Percentiles rank a stretch among this genome's conserved stretches.
phyloP scores from a whole-genome alignment of 2,329 filamentous ascomycete genomes.

The Xylariaceae sp. region DNA sequence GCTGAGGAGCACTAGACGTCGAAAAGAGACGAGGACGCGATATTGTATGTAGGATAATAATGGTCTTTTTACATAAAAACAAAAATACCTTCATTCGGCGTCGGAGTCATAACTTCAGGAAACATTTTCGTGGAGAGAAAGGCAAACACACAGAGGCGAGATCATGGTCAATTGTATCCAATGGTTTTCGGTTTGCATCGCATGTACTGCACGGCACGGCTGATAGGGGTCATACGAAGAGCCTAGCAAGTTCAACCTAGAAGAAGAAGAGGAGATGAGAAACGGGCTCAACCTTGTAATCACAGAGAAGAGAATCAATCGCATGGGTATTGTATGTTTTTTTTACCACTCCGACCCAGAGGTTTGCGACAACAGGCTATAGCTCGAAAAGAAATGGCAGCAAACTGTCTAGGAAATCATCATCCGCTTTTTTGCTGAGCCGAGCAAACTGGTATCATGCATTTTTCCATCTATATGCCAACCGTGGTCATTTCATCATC shows the following conservation, averaged over 20 bases:
- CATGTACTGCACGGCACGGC: conserved; percentile 3
- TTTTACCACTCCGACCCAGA: conserved; percentile 3
- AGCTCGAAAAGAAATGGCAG: conserved; percentile 22
- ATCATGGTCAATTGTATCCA: not conserved
- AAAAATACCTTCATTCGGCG: too few relatives aligned
- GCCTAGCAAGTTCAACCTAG: conserved; percentile 20
- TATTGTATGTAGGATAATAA: not conserved
- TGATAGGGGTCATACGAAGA: conserved; percentile 5
- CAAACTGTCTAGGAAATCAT: not conserved
- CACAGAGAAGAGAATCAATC: conserved; percentile 23
- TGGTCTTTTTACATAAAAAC: not conserved
- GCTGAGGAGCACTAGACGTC: conserved; percentile 32
- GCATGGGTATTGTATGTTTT: conserved; percentile 23
- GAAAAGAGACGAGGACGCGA: not conserved
- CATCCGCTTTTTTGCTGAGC: not conserved
- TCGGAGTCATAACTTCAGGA: too few relatives aligned
- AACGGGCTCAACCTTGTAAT: conserved; percentile 35
- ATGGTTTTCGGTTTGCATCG: conserved; percentile 8
- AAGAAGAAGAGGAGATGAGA: conserved; percentile 13
- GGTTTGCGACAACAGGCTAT: conserved; percentile 1
- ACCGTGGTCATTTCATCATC: conserved; percentile 8
- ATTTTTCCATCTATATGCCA: conserved; percentile 5
- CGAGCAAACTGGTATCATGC: not conserved
- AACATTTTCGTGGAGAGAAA: too few relatives aligned
- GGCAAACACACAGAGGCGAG: not conserved